Evolutionary conservation across 2,329 filamentous ascomycete species (phyloP), one percentile per base, ranked within the genome.

Genomic region (Delphinella strobiligena): DNA sequence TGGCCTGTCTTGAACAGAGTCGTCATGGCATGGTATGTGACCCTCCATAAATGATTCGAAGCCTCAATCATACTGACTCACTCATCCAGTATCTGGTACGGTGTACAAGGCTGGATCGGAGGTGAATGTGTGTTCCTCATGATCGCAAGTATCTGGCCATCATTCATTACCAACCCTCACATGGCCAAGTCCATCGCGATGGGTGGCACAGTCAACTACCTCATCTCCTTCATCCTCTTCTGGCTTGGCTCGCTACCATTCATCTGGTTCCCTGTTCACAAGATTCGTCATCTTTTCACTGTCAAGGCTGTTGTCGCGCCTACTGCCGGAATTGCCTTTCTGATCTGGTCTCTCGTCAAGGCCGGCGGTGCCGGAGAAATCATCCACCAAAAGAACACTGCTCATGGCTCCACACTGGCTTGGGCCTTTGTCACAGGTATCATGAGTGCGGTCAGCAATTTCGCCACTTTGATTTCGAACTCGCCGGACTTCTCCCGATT

Each of bases 361-460:
- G 88, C 88, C 19, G 75, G 86, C 32, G 88, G 87, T 1, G 72
- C 88, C 42, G 88, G 88, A 1, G 85, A 86, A 1, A 85, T 95
- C 49, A 71, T 94, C 17, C 69, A 78, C 41, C 80, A 89, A 54
- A 65, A 72, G 0, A 71, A 74, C 34, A 74, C 64, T 3, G 60
- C 75, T 4, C 62, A 74, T 4, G 87, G 87, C 19, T 80, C 74
- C 44, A 69, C 70, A 0, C 68, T 94, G 3, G 85, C 69, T 1
- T 95, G 88, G 88, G 74, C 78, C 17, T 78, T 94, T 42, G 73
- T 95, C 44, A 80, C 79, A 45, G 85, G 85, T 29, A 79, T 93
- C 61, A 93, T 94, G 86, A 80, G 74, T 17, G 80, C 83, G 3
- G 87, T 95, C 47, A 82, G 84, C 51, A 94, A 94, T 63, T 94